These are phyloP conservation scores for Striga asiatica DNA, from an alignment of 257 asterid genomes.

Conservation along the genomic window DNA sequence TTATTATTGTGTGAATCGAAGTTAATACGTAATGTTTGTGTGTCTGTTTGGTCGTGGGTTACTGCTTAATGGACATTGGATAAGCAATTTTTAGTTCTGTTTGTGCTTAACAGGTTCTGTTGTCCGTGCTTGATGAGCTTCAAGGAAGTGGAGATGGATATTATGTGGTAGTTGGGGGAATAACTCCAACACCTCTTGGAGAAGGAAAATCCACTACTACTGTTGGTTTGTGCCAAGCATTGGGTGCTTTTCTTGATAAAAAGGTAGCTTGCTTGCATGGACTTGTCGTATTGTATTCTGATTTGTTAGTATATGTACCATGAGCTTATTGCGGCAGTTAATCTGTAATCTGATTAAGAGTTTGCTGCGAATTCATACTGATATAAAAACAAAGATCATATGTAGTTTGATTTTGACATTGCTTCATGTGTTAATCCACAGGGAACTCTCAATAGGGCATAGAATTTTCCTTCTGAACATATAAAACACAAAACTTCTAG, in stretches of 20 bases:
- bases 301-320: background rate
- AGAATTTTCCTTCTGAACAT: background rate
- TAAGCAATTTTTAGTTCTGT: slow-evolving; percentile 4
- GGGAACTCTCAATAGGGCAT: background rate
- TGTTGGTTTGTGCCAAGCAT: slow-evolving; percentile 96
- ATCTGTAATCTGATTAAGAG: too few relatives aligned
- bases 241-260: slow-evolving; percentile 92
- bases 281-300: background rate
- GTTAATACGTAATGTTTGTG: background rate
- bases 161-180: slow-evolving; percentile 95
- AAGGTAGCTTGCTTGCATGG: slow-evolving; percentile 35
- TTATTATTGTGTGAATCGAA: background rate
- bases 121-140: slow-evolving; percentile 67
- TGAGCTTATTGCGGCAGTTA: background rate
- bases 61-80: background rate
- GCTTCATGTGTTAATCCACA: too few relatives aligned
- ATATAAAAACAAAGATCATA: background rate
- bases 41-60: background rate
- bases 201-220: slow-evolving; percentile 98
- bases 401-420: background rate
- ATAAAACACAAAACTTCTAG: background rate
- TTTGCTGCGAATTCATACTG: background rate
- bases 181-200: slow-evolving; percentile 99
- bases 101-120: slow-evolving; percentile 44
- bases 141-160: slow-evolving; percentile 63